Conservation (phyloP, 169 alveolate species). For the Eimeria acervulina region DNA sequence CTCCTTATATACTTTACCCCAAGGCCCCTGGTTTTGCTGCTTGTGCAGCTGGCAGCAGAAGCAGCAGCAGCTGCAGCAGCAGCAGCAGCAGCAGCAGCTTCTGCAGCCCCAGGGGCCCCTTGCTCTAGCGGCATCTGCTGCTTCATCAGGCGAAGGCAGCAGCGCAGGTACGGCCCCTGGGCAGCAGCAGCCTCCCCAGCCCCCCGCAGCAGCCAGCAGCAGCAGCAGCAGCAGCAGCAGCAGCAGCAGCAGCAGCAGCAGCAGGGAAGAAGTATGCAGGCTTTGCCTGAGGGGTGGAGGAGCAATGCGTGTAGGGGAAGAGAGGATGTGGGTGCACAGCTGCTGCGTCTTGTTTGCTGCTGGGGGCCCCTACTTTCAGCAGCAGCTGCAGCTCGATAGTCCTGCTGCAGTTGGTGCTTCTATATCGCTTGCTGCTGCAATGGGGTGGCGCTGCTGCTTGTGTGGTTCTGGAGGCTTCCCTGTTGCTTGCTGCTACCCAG, state of each 20-base stretch:
- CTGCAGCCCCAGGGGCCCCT: conserved; percentile 6
- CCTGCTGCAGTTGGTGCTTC: conserved; percentile 65
- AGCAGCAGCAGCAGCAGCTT: conserved; percentile 22
- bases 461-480: conserved; percentile 80
- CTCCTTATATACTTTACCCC: conserved; percentile 86
- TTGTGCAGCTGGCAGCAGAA: conserved; percentile 82
- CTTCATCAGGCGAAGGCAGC: conserved; percentile 11
- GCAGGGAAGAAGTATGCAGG: conserved; percentile 17
- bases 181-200: not conserved
- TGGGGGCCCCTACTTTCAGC: conserved; percentile 77
- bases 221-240: conserved; percentile 28
- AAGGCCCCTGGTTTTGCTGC: conserved; percentile 89
- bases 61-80: conserved; percentile 74
- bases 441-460: conserved; percentile 68
- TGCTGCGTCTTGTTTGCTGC: conserved; percentile 81
- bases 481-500: conserved; percentile 72
- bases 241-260: conserved; percentile 51
- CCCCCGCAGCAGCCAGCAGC: conserved; percentile 19
- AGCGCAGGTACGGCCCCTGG: not conserved
- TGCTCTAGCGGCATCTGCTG: not conserved
- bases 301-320: conserved; percentile 82
- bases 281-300: conserved; percentile 75
- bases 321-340: conserved; percentile 84
- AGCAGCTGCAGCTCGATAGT: conserved; percentile 76
- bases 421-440: conserved; percentile 50